A percentile compares a stretch with the other conserved stretches of the same genome.
These are phyloP conservation scores for Wakefieldia striispora DNA, from an alignment of 768 basidiomycete genomes.

Conservation along the genomic window DNA sequence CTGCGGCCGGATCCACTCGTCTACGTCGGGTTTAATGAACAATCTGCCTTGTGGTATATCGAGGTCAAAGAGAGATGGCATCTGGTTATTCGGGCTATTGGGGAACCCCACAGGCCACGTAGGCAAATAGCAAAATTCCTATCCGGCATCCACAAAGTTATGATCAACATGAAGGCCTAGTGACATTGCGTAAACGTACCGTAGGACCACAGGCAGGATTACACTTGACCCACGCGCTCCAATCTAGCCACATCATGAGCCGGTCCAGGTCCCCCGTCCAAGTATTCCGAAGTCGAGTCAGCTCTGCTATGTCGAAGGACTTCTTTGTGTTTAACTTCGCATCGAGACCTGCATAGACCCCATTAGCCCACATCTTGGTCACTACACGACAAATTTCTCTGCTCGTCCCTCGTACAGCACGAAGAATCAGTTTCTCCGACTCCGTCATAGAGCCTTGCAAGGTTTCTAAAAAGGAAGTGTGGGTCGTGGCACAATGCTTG, in stretches of 20 bases:
- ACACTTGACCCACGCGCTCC: conserved; percentile 54
- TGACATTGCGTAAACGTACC: conserved; percentile 23
- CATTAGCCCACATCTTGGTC: conserved; percentile 47
- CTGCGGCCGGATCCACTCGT: conserved; percentile 23
- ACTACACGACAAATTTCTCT: conserved; percentile 46
- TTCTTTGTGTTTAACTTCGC: conserved; percentile 4
- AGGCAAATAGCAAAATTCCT: too few species aligned
- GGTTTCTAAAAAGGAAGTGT: conserved; percentile 15
- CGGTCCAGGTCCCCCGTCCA: conserved; percentile 30
- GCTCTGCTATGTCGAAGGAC: background rate
- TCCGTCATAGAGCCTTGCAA: conserved; percentile 15
- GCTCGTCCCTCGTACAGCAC: conserved; percentile 31
- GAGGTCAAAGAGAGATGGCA: too few species aligned
- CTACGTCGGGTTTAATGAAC: too few species aligned
- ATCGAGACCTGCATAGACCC: conserved; percentile 23
- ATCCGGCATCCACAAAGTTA: background rate
- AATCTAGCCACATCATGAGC: conserved; percentile 51
- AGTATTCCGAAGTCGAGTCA: conserved; percentile 7
- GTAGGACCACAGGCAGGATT: conserved; percentile 42
- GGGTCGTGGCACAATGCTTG: conserved; percentile 28
- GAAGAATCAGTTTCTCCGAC: conserved; percentile 29
- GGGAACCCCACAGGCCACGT: too few species aligned
- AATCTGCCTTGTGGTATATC: too few species aligned
- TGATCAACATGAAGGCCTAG: background rate
- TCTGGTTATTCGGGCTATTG: too few species aligned